Conservation (phyloP, 768 basidiomycete genomes). For the Austroboletus eburneus region DNA sequence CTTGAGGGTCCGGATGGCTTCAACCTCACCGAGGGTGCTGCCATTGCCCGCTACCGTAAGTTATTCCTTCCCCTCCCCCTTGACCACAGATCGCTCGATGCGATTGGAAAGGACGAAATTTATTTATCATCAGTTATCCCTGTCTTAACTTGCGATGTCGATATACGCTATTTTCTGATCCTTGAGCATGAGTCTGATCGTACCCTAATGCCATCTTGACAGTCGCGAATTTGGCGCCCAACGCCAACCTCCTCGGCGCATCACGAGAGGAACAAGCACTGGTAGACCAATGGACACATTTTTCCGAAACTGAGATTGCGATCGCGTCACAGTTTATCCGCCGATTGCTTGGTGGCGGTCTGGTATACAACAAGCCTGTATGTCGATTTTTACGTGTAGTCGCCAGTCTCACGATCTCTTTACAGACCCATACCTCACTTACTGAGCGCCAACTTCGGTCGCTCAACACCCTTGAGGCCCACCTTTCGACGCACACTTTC, state of each 20-base stretch:
- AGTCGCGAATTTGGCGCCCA: constrained; percentile 79
- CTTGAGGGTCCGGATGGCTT: constrained; percentile 75
- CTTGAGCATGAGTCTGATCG: constrained; percentile 8
- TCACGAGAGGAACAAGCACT: constrained; percentile 63
- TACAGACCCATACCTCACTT: constrained; percentile 54
- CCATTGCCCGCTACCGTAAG: constrained; percentile 90
- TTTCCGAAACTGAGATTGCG: constrained; percentile 64
- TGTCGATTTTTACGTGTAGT: constrained; percentile 23
- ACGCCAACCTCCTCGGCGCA: constrained; percentile 71
- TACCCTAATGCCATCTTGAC: constrained; percentile 13
- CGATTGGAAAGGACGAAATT: constrained; percentile 24
- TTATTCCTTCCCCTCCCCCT: constrained; percentile 26
- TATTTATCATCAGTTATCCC: constrained; percentile 59
- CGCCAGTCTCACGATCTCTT: neutral
- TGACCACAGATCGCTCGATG: constrained; percentile 9
- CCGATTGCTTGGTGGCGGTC: constrained; percentile 40
- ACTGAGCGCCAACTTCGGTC: constrained; percentile 52
- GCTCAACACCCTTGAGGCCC: constrained; percentile 64
- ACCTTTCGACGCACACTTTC: constrained; percentile 79
- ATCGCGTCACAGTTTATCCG: constrained; percentile 34
- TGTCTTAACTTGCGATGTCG: constrained; percentile 63
- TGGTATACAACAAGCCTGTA: constrained; percentile 85
- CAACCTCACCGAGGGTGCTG: constrained; percentile 68
- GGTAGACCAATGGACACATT: constrained; percentile 82
- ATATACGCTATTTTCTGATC: constrained; percentile 28